phyloP scores from a whole-genome alignment of 2,329 filamentous ascomycete species.

The Pseudogymnoascus sp. region DNA sequence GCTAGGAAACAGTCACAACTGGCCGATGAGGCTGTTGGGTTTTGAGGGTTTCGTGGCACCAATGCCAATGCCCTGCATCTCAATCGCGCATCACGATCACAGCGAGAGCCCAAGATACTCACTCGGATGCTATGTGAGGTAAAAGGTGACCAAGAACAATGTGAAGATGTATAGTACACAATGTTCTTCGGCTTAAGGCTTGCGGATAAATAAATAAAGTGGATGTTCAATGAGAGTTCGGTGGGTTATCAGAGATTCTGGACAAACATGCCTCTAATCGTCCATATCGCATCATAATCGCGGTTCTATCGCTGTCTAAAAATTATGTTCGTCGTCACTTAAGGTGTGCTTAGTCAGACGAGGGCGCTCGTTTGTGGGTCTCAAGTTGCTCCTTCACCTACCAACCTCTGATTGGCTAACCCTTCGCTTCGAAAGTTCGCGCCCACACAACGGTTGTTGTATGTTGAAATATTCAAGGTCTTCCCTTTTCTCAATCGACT shows the following conservation, averaged over 20 bases:
- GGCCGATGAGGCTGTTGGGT: background rate
- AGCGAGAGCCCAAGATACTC: background rate
- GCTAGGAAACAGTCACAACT: background rate
- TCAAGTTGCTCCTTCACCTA: background rate
- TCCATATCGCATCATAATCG: background rate
- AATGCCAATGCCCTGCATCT: background rate
- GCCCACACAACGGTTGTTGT: slow-evolving; percentile 7
- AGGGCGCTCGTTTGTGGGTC: background rate
- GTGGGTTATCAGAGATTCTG: background rate
- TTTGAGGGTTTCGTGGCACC: slow-evolving; percentile 3
- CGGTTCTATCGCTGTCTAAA: background rate
- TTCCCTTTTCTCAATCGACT: slow-evolving; percentile 9
- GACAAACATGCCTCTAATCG: background rate
- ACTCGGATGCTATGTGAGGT: background rate
- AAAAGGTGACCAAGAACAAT: background rate
- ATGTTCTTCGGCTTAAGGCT: background rate
- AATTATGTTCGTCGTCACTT: slow-evolving; percentile 6
- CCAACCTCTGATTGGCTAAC: background rate
- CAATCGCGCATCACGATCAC: background rate
- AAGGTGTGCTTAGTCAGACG: background rate
- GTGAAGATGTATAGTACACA: background rate
- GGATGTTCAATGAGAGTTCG: background rate
- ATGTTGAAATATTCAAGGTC: slow-evolving; percentile 8
- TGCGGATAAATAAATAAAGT: background rate
- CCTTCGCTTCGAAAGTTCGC: slow-evolving; percentile 8